phyloP scores from a whole-genome alignment of 75 land plant genomes.

The Larix kaempferi region DNA sequence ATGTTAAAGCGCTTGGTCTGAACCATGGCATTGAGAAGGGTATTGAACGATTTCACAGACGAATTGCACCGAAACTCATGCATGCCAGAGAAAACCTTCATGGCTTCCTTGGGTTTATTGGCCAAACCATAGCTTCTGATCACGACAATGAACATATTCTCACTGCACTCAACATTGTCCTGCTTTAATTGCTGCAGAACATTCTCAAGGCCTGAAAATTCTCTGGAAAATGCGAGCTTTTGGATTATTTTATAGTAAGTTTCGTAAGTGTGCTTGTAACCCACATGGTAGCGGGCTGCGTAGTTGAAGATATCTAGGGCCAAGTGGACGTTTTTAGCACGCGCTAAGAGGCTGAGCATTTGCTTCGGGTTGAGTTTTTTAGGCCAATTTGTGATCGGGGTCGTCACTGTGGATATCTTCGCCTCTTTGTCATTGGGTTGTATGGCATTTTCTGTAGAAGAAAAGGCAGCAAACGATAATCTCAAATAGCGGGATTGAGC shows the following conservation, averaged over 20 bases:
- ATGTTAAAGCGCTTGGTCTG: slow-evolving; percentile 32
- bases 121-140: slow-evolving; percentile 55
- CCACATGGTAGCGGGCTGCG: slow-evolving; percentile 46
- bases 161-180: slow-evolving; percentile 27
- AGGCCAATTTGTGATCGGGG: slow-evolving; percentile 23
- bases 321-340: slow-evolving; percentile 36
- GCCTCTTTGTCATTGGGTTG: too few species aligned
- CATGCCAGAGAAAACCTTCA: slow-evolving; percentile 32
- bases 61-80: slow-evolving; percentile 17
- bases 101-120: slow-evolving; percentile 26
- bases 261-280: slow-evolving; percentile 43
- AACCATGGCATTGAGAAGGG: slow-evolving; percentile 53
- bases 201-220: slow-evolving; percentile 30
- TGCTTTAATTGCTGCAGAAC: slow-evolving; percentile 25
- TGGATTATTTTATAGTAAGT: slow-evolving; percentile 47
- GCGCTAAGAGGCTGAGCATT: slow-evolving; percentile 34
- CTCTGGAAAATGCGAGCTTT: slow-evolving; percentile 38
- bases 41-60: slow-evolving; percentile 48
- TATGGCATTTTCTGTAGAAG: too few species aligned
- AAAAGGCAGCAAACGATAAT: too few species aligned
- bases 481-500: too few species aligned
- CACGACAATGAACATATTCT: slow-evolving; percentile 36
- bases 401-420: slow-evolving; percentile 29
- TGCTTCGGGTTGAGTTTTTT: slow-evolving; percentile 31
- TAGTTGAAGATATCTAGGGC: slow-evolving; percentile 56